A percentile compares a stretch with the other conserved stretches of the same genome.
Conservation (phyloP, 1,284 basidiomycete species). For the Moniliella sp. region DNA sequence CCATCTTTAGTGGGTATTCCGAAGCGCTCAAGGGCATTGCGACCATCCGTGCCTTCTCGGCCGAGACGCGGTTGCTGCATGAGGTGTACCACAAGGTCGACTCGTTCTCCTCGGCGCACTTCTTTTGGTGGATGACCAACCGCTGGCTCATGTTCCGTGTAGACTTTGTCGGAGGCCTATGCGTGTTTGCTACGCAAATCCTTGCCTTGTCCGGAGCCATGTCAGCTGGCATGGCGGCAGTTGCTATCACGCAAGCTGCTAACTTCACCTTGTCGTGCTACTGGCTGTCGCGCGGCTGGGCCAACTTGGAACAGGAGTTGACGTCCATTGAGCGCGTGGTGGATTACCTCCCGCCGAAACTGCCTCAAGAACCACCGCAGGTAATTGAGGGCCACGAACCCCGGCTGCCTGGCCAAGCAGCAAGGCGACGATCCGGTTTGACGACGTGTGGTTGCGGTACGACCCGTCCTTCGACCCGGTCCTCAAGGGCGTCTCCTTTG, state of each 20-base stretch:
- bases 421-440: constrained; percentile 43
- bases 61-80: constrained; percentile 34
- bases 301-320: constrained; percentile 16
- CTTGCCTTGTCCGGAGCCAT: constrained; percentile 3
- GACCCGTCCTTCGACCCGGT: constrained; percentile 51
- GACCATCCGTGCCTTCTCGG: constrained; percentile 40
- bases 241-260: constrained; percentile 11
- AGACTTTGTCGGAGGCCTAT: background rate
- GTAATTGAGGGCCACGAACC: constrained; percentile 16
- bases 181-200: background rate
- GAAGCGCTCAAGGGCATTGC: constrained; percentile 36
- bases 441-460: constrained; percentile 46
- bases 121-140: constrained; percentile 2
- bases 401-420: constrained; percentile 47
- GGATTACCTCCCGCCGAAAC: constrained; percentile 42
- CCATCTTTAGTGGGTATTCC: constrained; percentile 32
- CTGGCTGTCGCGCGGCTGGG: no score
- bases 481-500: constrained; percentile 37
- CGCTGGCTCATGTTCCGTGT: constrained; percentile 1
- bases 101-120: constrained; percentile 26
- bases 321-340: constrained; percentile 66
- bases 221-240: constrained; percentile 9
- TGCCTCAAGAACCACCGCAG: constrained; percentile 2
- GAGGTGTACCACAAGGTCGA: constrained; percentile 32
- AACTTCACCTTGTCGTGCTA: constrained; percentile 35